A percentile compares a stretch with the other conserved stretches of the same genome.
These are phyloP conservation scores for Eutypa lata DNA, from an alignment of 2,329 filamentous ascomycete genomes.

Conservation along the genomic window DNA sequence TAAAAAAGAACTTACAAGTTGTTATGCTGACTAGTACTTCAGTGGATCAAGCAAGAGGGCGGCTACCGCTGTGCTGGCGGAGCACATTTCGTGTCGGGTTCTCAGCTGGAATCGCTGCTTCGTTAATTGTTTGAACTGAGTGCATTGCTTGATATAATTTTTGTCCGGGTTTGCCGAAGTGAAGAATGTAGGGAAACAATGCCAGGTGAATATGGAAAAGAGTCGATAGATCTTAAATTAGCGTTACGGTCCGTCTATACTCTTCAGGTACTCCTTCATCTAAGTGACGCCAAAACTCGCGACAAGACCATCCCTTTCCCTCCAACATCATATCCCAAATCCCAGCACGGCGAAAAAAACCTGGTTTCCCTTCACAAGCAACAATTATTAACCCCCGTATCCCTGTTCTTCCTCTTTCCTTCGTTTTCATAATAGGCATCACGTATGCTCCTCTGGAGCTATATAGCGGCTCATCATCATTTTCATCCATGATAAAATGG, in stretches of 20 bases:
- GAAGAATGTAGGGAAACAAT: no score
- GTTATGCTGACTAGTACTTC: neutral
- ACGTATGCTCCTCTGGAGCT: neutral
- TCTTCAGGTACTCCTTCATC: no score
- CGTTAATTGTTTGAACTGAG: no score
- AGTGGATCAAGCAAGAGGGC: slow-evolving; percentile 16
- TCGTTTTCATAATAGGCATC: neutral
- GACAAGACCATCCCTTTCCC: neutral
- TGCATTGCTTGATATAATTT: no score
- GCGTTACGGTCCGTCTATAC: neutral
- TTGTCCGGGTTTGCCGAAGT: no score
- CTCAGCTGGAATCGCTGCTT: no score
- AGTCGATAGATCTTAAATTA: neutral
- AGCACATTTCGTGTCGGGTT: slow-evolving; percentile 12
- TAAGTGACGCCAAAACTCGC: no score
- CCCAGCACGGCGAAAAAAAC: neutral
- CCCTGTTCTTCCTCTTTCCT: no score
- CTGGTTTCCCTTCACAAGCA: neutral
- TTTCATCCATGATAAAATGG: neutral
- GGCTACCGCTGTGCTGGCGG: slow-evolving; percentile 20
- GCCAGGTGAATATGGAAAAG: no score
- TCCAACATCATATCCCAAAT: neutral
- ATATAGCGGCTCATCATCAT: neutral
- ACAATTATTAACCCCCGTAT: neutral
- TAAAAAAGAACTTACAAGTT: neutral